Evolutionary conservation across 768 basidiomycete genomes (phyloP), one percentile per base, ranked within the genome.

Genomic region (Sistotremastrum suecicum): DNA sequence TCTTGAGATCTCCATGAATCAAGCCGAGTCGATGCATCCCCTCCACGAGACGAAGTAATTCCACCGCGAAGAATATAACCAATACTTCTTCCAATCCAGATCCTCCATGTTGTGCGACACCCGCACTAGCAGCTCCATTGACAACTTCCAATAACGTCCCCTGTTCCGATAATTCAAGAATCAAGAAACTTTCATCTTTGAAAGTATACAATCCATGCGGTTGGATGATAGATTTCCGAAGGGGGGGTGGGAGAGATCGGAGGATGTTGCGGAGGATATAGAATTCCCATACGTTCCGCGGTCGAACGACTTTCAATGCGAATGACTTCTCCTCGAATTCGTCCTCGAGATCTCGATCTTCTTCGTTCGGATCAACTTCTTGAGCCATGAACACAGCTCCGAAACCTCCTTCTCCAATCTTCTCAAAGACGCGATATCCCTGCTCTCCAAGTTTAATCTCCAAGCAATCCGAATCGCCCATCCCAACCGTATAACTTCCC

Each of bases 1-100:
- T 95, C 69, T 99, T 99, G 51, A 99, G 73, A 64, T 99, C 95
- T 33, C 95, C 94, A 56, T 99, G 95, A 53, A 99, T 86, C 66
- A 98, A 87, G 7, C 89, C 87, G 0, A 71, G 66, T 10, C 57
- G 47, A 60, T 98, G 95, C 59, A 97, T 74, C 11, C 72, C 79
- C 57, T 92, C 90, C 38, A 97, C 63, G 7, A 85, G 63, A 30
- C 80, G 80, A 36, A 97, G 63, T 5, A 98, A 75, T 61, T 98
- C 95, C 56, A 94, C 72, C 29, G 84, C 72, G 72, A 98, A 99
- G 72, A 98, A 99, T 59, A 94, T 75, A 39, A 89, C 90, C 44
- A 98, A 72, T 3, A 94, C 71, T 59, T 99, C 95, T 56, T 98
- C 94, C 44, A 99, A 66, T 7, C 63, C 66, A 59, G 72, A 86